Conservation (phyloP, 495 filamentous ascomycete genomes). For the Articulospora tetracladia region DNA sequence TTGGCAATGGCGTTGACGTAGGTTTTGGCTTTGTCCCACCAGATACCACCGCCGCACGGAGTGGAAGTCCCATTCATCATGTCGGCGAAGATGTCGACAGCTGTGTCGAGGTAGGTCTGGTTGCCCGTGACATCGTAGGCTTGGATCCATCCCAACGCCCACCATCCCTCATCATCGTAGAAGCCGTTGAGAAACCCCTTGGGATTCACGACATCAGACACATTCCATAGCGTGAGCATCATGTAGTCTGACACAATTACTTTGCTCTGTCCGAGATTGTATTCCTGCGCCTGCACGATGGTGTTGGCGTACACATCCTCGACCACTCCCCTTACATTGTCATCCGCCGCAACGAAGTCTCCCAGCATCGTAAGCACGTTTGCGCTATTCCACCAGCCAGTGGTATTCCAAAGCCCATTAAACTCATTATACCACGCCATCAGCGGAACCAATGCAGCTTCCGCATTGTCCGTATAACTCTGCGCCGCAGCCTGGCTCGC, state of each 20-base stretch:
- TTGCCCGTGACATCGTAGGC: conserved; percentile 59
- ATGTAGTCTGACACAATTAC: conserved; percentile 16
- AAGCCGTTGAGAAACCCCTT: conserved; percentile 57
- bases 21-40: conserved; percentile 58
- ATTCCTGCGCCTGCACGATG: conserved; percentile 28
- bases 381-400: conserved; percentile 75
- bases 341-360: conserved; percentile 53
- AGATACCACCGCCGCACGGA: conserved; percentile 58
- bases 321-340: conserved; percentile 9
- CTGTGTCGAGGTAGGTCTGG: conserved; percentile 48
- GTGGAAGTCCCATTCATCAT: conserved; percentile 49
- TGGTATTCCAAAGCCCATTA: conserved; percentile 62
- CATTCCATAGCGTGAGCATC: conserved; percentile 1
- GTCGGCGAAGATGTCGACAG: conserved; percentile 56
- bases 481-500: neutral
- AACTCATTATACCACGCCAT: conserved; percentile 59
- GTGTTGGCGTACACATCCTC: conserved; percentile 32
- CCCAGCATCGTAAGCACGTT: conserved; percentile 62
- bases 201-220: conserved; percentile 2
- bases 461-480: conserved; percentile 27
- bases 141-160: conserved; percentile 64
- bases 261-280: conserved; percentile 26
- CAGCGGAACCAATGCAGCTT: conserved; percentile 43
- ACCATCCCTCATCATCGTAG: conserved; percentile 74
- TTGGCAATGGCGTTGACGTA: conserved; percentile 74